Conservation (phyloP, 2,329 filamentous ascomycete genomes). For the Chalara sp. region DNA sequence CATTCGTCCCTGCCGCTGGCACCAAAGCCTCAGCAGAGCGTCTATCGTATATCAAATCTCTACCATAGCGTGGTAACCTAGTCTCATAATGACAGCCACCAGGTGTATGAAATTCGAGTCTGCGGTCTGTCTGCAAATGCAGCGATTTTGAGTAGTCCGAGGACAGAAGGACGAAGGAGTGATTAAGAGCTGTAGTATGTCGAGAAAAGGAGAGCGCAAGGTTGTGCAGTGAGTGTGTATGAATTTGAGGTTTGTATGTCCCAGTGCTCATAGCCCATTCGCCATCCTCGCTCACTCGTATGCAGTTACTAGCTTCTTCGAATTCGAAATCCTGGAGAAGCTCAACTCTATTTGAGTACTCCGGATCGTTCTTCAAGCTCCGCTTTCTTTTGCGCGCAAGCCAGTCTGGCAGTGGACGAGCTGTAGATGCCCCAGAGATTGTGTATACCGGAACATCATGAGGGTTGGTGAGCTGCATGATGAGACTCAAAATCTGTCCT, state of each 20-base stretch:
- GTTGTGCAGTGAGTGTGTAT: conserved; percentile 91
- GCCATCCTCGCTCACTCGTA: conserved; percentile 88
- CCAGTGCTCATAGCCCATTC: conserved; percentile 97
- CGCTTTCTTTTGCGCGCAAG: conserved; percentile 83
- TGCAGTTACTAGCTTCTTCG: conserved; percentile 86
- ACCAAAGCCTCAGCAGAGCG: conserved; percentile 78
- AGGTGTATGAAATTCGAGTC: conserved; percentile 87
- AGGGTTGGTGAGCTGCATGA: conserved; percentile 77
- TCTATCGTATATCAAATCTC: conserved; percentile 80
- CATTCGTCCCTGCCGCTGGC: conserved; percentile 80
- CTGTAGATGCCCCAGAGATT: conserved; percentile 83
- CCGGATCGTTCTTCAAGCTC: conserved; percentile 84
- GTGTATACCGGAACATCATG: conserved; percentile 89
- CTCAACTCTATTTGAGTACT: conserved; percentile 91
- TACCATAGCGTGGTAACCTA: conserved; percentile 86
- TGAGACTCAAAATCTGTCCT: conserved; percentile 6
- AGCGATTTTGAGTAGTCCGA: conserved; percentile 90
- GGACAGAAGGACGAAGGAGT: conserved; percentile 83
- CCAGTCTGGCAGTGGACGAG: conserved; percentile 89
- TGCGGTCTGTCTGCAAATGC: conserved; percentile 86
- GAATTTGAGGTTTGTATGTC: conserved; percentile 73
- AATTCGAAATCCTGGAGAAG: conserved; percentile 97
- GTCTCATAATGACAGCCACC: conserved; percentile 82
- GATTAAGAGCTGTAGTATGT: conserved; percentile 87
- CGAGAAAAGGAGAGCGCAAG: conserved; percentile 88